Evolutionary conservation across 768 basidiomycete species (phyloP).

Genomic region (Trametes maxima): DNA sequence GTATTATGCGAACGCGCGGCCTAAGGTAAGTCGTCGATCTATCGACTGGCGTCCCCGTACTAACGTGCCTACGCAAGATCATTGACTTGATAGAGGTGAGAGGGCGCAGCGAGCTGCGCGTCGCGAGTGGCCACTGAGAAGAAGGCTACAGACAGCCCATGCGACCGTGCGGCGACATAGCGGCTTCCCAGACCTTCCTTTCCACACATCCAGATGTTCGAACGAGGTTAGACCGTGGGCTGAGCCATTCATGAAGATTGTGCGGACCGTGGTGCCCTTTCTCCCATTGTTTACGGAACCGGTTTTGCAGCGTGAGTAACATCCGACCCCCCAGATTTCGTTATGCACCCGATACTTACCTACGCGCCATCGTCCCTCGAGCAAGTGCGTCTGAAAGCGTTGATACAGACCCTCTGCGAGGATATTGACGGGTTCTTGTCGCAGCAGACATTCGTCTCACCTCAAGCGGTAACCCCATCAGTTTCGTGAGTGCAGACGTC

Average conservation of each 20-base stretch:
- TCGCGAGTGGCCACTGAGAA: neutral
- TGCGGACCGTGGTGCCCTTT: slow-evolving; percentile 21
- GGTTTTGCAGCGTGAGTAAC: slow-evolving; percentile 20
- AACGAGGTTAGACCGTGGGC: slow-evolving; percentile 12
- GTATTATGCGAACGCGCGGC: slow-evolving; percentile 29
- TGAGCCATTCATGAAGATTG: slow-evolving; percentile 19
- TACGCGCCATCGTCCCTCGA: neutral
- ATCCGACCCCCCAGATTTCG: neutral
- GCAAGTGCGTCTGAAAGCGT: slow-evolving; percentile 17
- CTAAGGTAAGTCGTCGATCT: slow-evolving; percentile 20
- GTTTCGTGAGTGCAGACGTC: neutral
- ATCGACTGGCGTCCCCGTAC: neutral
- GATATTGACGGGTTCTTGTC: slow-evolving; percentile 9
- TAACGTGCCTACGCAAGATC: slow-evolving; percentile 15
- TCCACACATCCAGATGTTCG: slow-evolving; percentile 20
- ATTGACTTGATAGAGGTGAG: slow-evolving; percentile 25
- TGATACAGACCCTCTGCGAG: slow-evolving; percentile 18
- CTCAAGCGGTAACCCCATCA: neutral
- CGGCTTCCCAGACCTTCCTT: slow-evolving; percentile 1
- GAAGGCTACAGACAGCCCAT: slow-evolving; percentile 21
- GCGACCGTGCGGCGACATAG: slow-evolving; percentile 17
- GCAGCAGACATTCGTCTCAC: neutral
- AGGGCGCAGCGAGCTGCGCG: neutral
- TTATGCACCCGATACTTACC: neutral
- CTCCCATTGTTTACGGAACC: slow-evolving; percentile 21